Base-by-base conservation (phyloP, 306 rosid species). In the Luffa aegyptiaca region DNA sequence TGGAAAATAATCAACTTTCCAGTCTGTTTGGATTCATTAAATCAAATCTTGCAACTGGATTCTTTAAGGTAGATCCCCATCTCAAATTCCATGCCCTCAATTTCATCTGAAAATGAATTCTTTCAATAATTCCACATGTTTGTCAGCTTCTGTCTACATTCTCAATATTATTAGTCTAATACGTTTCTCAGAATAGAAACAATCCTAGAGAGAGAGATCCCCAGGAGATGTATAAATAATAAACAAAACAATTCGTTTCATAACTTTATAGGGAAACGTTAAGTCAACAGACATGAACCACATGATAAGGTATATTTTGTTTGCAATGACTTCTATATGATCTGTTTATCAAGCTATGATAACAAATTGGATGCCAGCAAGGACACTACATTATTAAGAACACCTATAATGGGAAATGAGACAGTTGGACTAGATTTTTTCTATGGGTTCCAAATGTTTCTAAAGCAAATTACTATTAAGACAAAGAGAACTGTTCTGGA, bases 301-400 rank as follows among this genome's bases (percentile, higher is more conserved):
- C 77, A 46, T 72, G 77, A 72, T 72, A 72, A 46, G 42, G 41
- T 16, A 71, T 70, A 44, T 31, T 48, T 31, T 21, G 18, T 45
- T 21, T 44, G 55, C 37, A n/a, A 72, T 26, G 58, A 39, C 39
- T 31, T 14, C 10, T 14, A 49, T 16, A 46, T 8, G 77, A 48
- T 49, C 44, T 49, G 59, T 73, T 73, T 73, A 73, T 73, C 77
- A 73, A 73, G 77, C 44, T 73, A 73, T 73, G 56, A 48, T 73
- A 73, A 73, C 20, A 73, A 71, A 33, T 49, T 49, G 61, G 59
- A 51, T 48, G 77, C 77, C 77, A 72, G 13, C 81, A 63, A 70
- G 49, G 21, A 85, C 33, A 64, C 31, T 45, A 16, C 10, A 42
- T 11, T 17, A 77, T 6, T 20, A 55, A 26, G 39, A 61, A 48